These are phyloP conservation scores for Hymenoscyphus linearis DNA, from an alignment of 2,329 filamentous ascomycete genomes.

Conservation along the genomic window DNA sequence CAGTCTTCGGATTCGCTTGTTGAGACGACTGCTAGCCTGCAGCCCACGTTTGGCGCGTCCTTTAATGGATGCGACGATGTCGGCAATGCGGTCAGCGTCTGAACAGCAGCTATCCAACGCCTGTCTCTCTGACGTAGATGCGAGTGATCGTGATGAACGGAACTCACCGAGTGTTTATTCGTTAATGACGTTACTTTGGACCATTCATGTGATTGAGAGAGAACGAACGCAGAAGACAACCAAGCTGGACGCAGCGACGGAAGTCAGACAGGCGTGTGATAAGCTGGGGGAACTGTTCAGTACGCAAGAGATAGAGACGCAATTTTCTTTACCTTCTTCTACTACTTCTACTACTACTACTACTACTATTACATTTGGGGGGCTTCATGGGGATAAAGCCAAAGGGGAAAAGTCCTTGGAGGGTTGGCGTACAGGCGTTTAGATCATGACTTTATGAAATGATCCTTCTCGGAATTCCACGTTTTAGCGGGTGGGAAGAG, in stretches of 20 bases:
- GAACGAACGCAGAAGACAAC: constrained; percentile 21
- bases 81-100: constrained; percentile 67
- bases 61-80: constrained; percentile 68
- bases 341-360: neutral
- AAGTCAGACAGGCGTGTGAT: constrained; percentile 25
- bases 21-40: constrained; percentile 58
- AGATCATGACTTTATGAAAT: constrained; percentile 9
- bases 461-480: neutral
- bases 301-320: constrained; percentile 12
- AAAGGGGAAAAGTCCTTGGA: constrained; percentile 28
- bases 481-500: constrained; percentile 14
- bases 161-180: constrained; percentile 27
- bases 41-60: constrained; percentile 71
- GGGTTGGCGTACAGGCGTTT: constrained; percentile 27
- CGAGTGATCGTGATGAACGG: constrained; percentile 19
- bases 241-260: constrained; percentile 27
- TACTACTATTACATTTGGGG: neutral
- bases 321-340: constrained; percentile 13
- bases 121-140: constrained; percentile 29
- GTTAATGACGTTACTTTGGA: constrained; percentile 32
- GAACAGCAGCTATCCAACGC: constrained; percentile 34
- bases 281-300: constrained; percentile 28
- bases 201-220: constrained; percentile 27
- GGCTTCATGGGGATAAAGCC: constrained; percentile 4
- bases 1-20: constrained; percentile 33